A percentile compares a stretch with the other conserved stretches of the same genome.
Evolutionary conservation across 306 rosid genomes (phyloP).

Genomic region (Prosopis cineraria): DNA sequence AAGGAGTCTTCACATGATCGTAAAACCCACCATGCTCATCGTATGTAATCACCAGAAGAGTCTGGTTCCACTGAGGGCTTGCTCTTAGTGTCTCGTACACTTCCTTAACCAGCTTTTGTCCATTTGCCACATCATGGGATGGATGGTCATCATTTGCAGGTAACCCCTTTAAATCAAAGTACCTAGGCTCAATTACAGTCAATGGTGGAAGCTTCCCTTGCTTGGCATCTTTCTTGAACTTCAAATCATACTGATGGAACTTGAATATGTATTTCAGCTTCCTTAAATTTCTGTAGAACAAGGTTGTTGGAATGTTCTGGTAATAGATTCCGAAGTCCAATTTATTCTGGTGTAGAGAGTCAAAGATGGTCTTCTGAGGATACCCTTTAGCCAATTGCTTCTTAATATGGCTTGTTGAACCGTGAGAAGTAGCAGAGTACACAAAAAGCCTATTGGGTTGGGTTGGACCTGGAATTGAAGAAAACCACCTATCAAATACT

Average conservation of each 20-base stretch:
- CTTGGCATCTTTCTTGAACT: conserved; percentile 79
- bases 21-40: conserved; percentile 97
- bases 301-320: conserved; percentile 82
- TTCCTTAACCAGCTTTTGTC: conserved; percentile 92
- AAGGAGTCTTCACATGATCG: conserved; percentile 93
- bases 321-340: conserved; percentile 80
- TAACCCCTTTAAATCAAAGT: conserved; percentile 72
- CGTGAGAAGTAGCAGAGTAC: conserved; percentile 97
- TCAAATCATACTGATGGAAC: conserved; percentile 77
- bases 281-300: conserved; percentile 89
- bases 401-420: conserved; percentile 90
- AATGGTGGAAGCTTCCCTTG: conserved; percentile 85
- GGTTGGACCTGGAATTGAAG: conserved; percentile 96
- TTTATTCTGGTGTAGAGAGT: conserved; percentile 71
- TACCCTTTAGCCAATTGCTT: conserved; percentile 84
- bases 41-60: conserved; percentile 85
- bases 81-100: conserved; percentile 89
- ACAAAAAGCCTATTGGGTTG: conserved; percentile 97
- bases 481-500: conserved; percentile 92
- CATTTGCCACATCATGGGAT: conserved; percentile 97
- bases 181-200: conserved; percentile 90
- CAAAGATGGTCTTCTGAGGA: conserved; percentile 95
- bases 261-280: conserved; percentile 77
- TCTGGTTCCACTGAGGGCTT: conserved; percentile 94
- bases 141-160: conserved; percentile 98